These are phyloP conservation scores for Zoysia pacifica DNA, from an alignment of 176 grass and related monocot species.

Conservation along the genomic window DNA sequence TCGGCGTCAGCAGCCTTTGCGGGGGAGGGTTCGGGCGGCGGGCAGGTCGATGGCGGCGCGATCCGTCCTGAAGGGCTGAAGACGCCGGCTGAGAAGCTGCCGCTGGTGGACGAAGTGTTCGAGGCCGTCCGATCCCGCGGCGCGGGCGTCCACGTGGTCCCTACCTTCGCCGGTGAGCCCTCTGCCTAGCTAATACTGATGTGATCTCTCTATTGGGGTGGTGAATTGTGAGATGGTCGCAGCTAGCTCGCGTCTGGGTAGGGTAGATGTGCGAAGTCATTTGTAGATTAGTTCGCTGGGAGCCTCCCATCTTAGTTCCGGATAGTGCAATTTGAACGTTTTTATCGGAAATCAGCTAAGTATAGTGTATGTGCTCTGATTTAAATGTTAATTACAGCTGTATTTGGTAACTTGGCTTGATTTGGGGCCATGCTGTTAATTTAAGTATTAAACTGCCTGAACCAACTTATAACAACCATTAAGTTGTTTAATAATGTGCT, in stretches of 20 bases:
- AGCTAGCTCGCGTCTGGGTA: background rate
- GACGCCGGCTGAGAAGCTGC: constrained; percentile 29
- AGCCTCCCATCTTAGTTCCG: constrained; percentile 3
- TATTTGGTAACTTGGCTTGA: constrained; percentile 33
- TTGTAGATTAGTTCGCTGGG: constrained; percentile 35
- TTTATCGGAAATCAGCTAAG: constrained; percentile 14
- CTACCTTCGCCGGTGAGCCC: constrained; percentile 82
- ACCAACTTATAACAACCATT: constrained; percentile 41
- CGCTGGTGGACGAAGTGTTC: constrained; percentile 59
- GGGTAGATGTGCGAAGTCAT: constrained; percentile 5
- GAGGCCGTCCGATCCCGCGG: constrained; percentile 88
- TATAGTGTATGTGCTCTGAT: background rate
- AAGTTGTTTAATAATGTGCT: constrained; percentile 34
- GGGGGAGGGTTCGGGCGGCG: constrained; percentile 38
- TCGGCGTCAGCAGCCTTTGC: background rate
- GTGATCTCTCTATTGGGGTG: constrained; percentile 24
- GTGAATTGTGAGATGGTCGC: constrained; percentile 23
- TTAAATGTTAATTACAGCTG: constrained; percentile 13
- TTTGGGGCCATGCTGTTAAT: constrained; percentile 29
- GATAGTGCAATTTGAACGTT: background rate
- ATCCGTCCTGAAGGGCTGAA: constrained; percentile 29
- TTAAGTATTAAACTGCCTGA: constrained; percentile 24
- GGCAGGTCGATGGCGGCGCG: constrained; percentile 20
- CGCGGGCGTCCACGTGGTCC: constrained; percentile 76
- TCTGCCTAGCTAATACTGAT: background rate